Percentiles rank a stretch among this genome's conserved stretches.
phyloP scores from a whole-genome alignment of 2,329 filamentous ascomycete species.

The Colletotrichum cuscutae region DNA sequence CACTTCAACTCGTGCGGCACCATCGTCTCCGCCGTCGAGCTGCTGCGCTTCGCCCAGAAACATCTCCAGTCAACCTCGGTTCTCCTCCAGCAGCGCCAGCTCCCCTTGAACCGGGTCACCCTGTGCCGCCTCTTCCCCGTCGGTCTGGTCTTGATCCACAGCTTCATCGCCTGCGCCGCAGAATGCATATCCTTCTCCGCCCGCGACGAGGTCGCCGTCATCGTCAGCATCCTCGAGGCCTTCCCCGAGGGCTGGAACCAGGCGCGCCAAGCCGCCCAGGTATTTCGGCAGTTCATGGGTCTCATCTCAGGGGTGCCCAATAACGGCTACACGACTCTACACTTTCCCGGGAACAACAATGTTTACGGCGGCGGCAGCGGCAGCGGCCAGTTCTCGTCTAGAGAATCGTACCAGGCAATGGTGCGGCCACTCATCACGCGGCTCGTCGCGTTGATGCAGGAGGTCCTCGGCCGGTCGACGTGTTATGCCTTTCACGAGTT shows the following conservation, averaged over 20 bases:
- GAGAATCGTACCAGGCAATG: slow-evolving; percentile 37
- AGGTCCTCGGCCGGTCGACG: slow-evolving; percentile 47
- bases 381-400: slow-evolving; percentile 12
- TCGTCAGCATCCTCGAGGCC: slow-evolving; percentile 49
- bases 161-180: slow-evolving; percentile 45
- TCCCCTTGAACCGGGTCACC: slow-evolving; percentile 55
- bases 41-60: slow-evolving; percentile 52
- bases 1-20: slow-evolving; percentile 49
- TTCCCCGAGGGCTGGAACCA: slow-evolving; percentile 48
- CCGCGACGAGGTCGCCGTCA: slow-evolving; percentile 47
- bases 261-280: slow-evolving; percentile 47
- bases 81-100: slow-evolving; percentile 53
- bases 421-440: slow-evolving; percentile 36
- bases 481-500: slow-evolving; percentile 39
- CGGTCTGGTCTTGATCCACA: slow-evolving; percentile 49
- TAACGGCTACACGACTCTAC: slow-evolving; percentile 35
- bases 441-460: slow-evolving; percentile 43
- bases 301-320: slow-evolving; percentile 36
- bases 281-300: slow-evolving; percentile 46
- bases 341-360: slow-evolving; percentile 29
- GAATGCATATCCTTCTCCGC: slow-evolving; percentile 41
- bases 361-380: background rate
- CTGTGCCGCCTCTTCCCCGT: slow-evolving; percentile 52
- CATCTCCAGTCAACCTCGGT: slow-evolving; percentile 54
- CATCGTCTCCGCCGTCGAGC: slow-evolving; percentile 44